Conservation (phyloP, 352 stramenopile genomes). For the Globisporangium echinulatum region DNA sequence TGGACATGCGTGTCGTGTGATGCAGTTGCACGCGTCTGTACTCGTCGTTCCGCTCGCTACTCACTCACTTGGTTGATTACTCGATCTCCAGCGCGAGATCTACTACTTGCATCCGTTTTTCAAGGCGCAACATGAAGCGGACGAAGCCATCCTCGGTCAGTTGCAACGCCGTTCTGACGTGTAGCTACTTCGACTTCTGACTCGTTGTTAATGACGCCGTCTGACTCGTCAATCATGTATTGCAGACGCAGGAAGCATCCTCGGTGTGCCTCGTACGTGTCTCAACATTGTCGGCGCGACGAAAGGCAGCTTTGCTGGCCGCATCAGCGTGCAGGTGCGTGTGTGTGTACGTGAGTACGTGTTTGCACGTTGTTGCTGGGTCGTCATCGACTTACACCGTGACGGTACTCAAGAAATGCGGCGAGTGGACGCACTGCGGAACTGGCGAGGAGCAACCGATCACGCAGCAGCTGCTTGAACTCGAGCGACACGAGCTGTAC, state of each 20-base stretch:
- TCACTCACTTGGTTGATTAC: no score
- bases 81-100: slow-evolving; percentile 48
- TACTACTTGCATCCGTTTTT: slow-evolving; percentile 87
- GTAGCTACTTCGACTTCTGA: no score
- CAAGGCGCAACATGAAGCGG: slow-evolving; percentile 66
- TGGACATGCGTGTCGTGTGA: no score
- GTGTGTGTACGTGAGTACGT: background rate
- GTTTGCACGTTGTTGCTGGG: no score
- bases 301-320: slow-evolving; percentile 68
- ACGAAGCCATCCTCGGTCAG: slow-evolving; percentile 78
- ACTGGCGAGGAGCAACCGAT: slow-evolving; percentile 66
- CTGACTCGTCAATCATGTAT: background rate
- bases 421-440: slow-evolving; percentile 47
- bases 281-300: slow-evolving; percentile 83
- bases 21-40: no score
- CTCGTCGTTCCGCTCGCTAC: no score
- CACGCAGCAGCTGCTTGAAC: slow-evolving; percentile 62
- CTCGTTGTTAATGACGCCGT: background rate
- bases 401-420: slow-evolving; percentile 26
- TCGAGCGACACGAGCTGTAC: slow-evolving; percentile 50
- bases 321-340: slow-evolving; percentile 43
- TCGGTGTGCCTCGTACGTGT: slow-evolving; percentile 54
- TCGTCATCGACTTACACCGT: background rate
- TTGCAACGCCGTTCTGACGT: no score
- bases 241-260: slow-evolving; percentile 62